Base-by-base conservation (phyloP, 371 early-diverging fungal species). In the Mortierella sp. region DNA sequence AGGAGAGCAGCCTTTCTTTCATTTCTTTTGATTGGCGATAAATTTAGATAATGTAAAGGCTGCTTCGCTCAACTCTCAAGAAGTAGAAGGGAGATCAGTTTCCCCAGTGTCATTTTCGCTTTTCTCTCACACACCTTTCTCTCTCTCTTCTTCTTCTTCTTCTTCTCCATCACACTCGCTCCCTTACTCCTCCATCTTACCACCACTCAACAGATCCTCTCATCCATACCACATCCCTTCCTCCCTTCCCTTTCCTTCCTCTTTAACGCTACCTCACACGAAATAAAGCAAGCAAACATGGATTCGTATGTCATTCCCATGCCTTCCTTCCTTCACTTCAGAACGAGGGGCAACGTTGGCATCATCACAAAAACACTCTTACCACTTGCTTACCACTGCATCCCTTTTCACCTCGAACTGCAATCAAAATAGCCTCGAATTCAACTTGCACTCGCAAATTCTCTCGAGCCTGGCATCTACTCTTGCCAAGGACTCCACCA, bases 401-500 rank as follows among this genome's bases (percentile, higher is more conserved):
- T 38, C 42, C 42, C 42, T 38, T 38, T 38, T 38, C 42, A 38
- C 1, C 5, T 5, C 42, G 42, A 38, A 38, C 5, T 38, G 42
- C 42, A 38, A 26, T 31, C 48, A 34, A 50, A 34, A 11, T 24
- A 79, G 79, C 8, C 47, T 87, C 38, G 87, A 82, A 28, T 83
- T 82, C 77, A 83, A 87, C 65, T 70, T 87, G 83, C 87, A 87
- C 54, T 75, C 87, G 19, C 83, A 80, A 65, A 87, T 87, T 52
- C 79, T 84, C 47, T 81, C 85, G 73, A 84, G 81, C 21, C 80
- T 84, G 10, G 85, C 85, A 60, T 83, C 87, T 52, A 77, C 81
- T 19, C 75, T 84, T 57, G 85, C 85, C n/a, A 84, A 79, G 80
- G 85, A 87, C 63, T 34, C 75, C 14, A 34, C 87, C 26, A 87